phyloP scores from a whole-genome alignment of 768 basidiomycete genomes.

The Hericium coralloides region DNA sequence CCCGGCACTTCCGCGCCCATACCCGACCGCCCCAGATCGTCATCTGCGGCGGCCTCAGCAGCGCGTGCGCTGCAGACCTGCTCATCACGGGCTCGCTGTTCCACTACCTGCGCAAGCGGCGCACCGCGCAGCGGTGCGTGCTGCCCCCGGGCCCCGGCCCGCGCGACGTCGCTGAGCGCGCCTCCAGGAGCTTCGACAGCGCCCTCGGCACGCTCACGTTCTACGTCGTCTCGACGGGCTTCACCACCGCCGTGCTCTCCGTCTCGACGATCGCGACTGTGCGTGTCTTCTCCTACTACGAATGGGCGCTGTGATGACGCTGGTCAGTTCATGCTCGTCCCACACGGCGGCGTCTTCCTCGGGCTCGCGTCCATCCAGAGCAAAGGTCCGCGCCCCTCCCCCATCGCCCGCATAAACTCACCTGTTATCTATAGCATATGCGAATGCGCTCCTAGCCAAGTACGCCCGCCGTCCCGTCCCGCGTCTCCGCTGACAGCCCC shows the following conservation, averaged over 20 bases:
- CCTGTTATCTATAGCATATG: not conserved
- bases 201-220: not conserved
- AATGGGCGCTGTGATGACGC: not conserved
- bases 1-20: not conserved
- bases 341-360: slow-evolving; percentile 1
- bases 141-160: not conserved
- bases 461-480: not conserved
- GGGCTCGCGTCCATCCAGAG: slow-evolving; percentile 2
- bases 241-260: not conserved
- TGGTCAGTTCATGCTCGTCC: not conserved
- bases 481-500: not conserved
- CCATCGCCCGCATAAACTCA: not conserved
- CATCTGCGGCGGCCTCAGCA: not conserved
- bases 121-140: not conserved
- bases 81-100: not conserved
- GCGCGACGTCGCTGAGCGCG: not conserved
- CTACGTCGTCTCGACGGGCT: not conserved
- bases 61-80: not conserved
- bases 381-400: not conserved
- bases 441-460: slow-evolving; percentile 1
- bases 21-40: not conserved
- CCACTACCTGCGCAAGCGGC: not conserved
- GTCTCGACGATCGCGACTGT: not conserved
- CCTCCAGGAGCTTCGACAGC: not conserved
- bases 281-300: not conserved